A percentile compares a stretch with the other conserved stretches of the same genome.
These are phyloP conservation scores for Lasiodiplodia sp. DNA, from an alignment of 2,329 filamentous ascomycete genomes.

Conservation along the genomic window DNA sequence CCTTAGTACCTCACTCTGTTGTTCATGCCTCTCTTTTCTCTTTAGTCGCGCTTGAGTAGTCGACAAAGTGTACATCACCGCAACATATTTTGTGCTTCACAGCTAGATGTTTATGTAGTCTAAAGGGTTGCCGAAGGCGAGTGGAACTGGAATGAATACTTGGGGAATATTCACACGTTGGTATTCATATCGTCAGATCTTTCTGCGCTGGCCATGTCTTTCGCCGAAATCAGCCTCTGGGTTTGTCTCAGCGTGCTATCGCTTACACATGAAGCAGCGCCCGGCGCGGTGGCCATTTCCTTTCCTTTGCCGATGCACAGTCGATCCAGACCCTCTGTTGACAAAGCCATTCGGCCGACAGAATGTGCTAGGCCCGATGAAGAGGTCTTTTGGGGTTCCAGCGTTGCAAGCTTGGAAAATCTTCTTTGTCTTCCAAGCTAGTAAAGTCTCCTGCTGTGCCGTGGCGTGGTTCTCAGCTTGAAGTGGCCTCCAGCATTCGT, in stretches of 20 bases:
- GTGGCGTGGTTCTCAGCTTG: conserved; percentile 11
- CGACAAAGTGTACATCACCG: conserved; percentile 25
- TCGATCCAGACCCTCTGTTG: background rate
- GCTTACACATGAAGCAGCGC: background rate
- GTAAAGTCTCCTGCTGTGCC: background rate
- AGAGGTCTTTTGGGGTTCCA: background rate
- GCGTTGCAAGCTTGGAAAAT: background rate
- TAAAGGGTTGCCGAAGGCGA: conserved; percentile 3
- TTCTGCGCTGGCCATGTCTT: background rate
- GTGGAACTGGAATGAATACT: background rate
- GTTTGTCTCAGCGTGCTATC: background rate
- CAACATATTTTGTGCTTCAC: conserved; percentile 1
- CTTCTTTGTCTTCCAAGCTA: background rate
- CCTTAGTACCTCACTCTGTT: conserved; percentile 21
- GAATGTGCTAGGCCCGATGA: background rate
- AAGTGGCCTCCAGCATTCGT: conserved; percentile 61
- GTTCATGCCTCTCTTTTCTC: conserved; percentile 26
- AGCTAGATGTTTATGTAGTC: conserved; percentile 27
- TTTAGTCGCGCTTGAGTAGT: conserved; percentile 25
- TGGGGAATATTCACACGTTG: background rate
- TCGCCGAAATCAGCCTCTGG: background rate
- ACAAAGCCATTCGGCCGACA: background rate
- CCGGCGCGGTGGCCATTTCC: background rate
- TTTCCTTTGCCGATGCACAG: background rate
- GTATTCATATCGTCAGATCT: background rate